Evolutionary conservation across 805 yeast genomes (phyloP).

Genomic region (Metschnikowia vanudenii): DNA sequence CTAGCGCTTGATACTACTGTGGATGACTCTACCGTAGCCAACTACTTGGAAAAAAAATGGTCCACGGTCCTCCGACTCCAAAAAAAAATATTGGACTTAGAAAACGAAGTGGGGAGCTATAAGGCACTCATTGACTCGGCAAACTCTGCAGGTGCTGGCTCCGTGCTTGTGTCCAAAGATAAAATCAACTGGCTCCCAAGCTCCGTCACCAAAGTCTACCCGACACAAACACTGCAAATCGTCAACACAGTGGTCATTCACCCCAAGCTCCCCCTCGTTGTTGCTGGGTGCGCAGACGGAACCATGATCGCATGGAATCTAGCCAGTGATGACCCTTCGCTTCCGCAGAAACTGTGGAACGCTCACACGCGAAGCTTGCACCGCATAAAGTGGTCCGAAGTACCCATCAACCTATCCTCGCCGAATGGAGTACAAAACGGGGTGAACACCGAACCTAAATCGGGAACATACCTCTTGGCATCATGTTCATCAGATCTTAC

Average conservation of each 20-base stretch:
- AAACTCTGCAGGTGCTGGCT: conserved; percentile 15
- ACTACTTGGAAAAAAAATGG: conserved; percentile 78
- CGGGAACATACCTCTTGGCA: conserved; percentile 37
- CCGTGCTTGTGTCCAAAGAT: conserved; percentile 15
- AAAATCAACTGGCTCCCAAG: conserved; percentile 65
- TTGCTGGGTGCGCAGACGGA: conserved; percentile 72
- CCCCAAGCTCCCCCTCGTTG: conserved; percentile 65
- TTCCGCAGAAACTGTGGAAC: conserved; percentile 58
- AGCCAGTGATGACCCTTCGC: conserved; percentile 50
- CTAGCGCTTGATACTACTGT: conserved; percentile 13
- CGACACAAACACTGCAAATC: conserved; percentile 54
- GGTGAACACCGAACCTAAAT: conserved; percentile 23
- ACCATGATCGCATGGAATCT: conserved; percentile 69
- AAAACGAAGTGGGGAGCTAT: conserved; percentile 52
- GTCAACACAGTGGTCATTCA: conserved; percentile 68
- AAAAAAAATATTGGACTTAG: conserved; percentile 67
- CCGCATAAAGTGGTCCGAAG: conserved; percentile 50
- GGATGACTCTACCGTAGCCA: conserved; percentile 32
- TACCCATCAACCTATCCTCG: conserved; percentile 33
- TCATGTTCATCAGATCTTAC: conserved; percentile 52
- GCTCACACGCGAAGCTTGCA: conserved; percentile 79
- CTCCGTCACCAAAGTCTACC: conserved; percentile 40
- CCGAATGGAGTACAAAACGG: conserved; percentile 20
- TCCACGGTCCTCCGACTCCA: conserved; percentile 79
- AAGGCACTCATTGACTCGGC: conserved; percentile 44